Evolutionary conservation across 2,329 filamentous ascomycete species (phyloP), one percentile per base, ranked within the genome.

Genomic region (Neopestalotiopsis sp.): DNA sequence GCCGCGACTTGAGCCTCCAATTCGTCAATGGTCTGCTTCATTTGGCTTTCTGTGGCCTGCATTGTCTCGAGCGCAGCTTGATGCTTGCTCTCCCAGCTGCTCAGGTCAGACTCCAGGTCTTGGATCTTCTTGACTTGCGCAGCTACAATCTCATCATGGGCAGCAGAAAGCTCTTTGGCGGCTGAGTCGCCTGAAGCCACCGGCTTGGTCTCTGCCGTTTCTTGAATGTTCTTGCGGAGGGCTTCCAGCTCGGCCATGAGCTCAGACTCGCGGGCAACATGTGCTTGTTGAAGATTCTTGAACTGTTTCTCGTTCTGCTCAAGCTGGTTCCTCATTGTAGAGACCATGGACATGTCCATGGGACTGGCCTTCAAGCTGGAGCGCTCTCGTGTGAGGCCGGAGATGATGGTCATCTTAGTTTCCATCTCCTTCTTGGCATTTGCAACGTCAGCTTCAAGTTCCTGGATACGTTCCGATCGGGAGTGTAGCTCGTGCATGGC

Each of bases 391-490:
- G 96, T 97, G 71, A 99, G 85, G 6, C 96, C 96, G 38, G 94
- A 94, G 74, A 99, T 98, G 77, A 99, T 95, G 38, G 94, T 93
- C 85, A 95, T 94, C 88, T 99, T 99, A 71, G 89, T 91, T 78
- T 99, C 96, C 92, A 98, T 97, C 80, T 99, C 96, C 83, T 94
- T 97, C 84, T 94, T 96, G 28, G 94, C 89, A 4, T 90, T 91
- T 32, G 90, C 85, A 68, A 98, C 89, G 74, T 97, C 95, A 5
- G 90, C 90, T 80, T 99, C 96, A 14, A 99, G 85, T 75, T 95
- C 91, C 76, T 97, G 93, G 66, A 98, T 95, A 34, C 95, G 91
- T 79, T 98, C 95, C 52, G 95, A 95, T 57, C 95, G 90, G 10
- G 87, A 87, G 72, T 97, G 92, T 42, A 99, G 85, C 78, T 99